Percentiles rank a stretch among this genome's conserved stretches.
Conservation (phyloP, 1,284 basidiomycete genomes). For the Cryptococcus sp. region DNA sequence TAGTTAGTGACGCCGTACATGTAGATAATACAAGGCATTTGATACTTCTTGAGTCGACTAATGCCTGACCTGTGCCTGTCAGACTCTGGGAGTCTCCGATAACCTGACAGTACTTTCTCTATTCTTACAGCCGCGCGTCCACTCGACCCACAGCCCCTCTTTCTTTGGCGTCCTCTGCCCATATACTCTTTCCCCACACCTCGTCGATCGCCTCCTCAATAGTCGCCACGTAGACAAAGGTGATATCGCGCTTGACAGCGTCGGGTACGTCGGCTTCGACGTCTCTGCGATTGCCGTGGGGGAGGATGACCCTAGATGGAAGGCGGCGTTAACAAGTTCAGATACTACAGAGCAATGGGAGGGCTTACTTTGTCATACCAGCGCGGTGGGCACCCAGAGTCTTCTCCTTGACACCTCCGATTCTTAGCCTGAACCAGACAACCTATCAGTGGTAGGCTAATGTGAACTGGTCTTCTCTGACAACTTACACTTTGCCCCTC, state of each 20-base stretch:
- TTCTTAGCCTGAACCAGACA: slow-evolving; percentile 38
- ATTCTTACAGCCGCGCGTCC: slow-evolving; percentile 24
- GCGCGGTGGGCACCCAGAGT: slow-evolving; percentile 88
- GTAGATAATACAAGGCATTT: no score
- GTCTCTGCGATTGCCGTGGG: slow-evolving; percentile 77
- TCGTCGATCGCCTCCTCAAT: slow-evolving; percentile 38
- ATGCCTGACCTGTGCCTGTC: no score
- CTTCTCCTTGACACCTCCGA: slow-evolving; percentile 91
- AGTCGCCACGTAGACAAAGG: slow-evolving; percentile 60
- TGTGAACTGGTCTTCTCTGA: no score
- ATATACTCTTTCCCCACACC: slow-evolving; percentile 35
- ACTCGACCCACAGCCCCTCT: not conserved
- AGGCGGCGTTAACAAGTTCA: not conserved
- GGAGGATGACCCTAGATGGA: slow-evolving; percentile 60
- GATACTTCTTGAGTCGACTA: no score
- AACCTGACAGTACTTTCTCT: no score
- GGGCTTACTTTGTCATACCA: slow-evolving; percentile 67
- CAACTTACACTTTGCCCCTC: slow-evolving; percentile 68
- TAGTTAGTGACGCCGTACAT: no score
- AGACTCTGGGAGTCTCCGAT: no score
- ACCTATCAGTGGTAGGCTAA: slow-evolving; percentile 54
- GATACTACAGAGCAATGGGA: slow-evolving; percentile 2
- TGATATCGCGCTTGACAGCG: slow-evolving; percentile 81
- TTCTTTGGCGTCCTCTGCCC: slow-evolving; percentile 6
- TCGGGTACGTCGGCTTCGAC: slow-evolving; percentile 88